Conservation (phyloP, 768 basidiomycete species). For the Neoboletus magnificus region DNA sequence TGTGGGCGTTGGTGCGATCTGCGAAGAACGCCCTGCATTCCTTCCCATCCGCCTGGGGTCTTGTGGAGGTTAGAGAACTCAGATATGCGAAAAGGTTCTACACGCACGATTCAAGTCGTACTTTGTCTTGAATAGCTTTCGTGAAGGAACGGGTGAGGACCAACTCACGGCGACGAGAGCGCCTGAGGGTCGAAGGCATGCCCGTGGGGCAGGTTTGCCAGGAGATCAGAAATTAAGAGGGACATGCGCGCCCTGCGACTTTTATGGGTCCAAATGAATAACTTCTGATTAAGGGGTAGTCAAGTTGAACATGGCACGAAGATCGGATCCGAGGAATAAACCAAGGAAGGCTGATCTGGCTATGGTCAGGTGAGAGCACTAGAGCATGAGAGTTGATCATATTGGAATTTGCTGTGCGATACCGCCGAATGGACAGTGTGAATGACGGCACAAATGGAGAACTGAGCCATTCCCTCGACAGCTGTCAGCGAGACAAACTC, state of each 20-base stretch:
- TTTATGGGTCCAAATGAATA: slow-evolving; percentile 28
- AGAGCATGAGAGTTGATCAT: slow-evolving; percentile 1
- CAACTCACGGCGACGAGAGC: slow-evolving; percentile 45
- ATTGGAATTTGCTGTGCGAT: slow-evolving; percentile 3
- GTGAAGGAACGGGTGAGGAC: slow-evolving; percentile 50
- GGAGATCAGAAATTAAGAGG: slow-evolving; percentile 12
- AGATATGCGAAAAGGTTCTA: not conserved
- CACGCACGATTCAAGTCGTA: slow-evolving; percentile 33
- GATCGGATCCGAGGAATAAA: slow-evolving; percentile 17
- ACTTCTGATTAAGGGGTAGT: slow-evolving; percentile 18
- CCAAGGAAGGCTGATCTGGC: slow-evolving; percentile 4
- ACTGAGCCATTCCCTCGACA: slow-evolving; percentile 14
- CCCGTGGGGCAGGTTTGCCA: slow-evolving; percentile 21
- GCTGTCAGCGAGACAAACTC: slow-evolving; percentile 8
- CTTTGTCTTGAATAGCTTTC: slow-evolving; percentile 43
- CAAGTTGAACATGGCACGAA: slow-evolving; percentile 8
- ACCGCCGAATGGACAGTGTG: slow-evolving; percentile 9
- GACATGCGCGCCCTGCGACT: slow-evolving; percentile 16
- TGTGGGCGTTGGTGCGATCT: slow-evolving; percentile 21
- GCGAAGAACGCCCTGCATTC: slow-evolving; percentile 17
- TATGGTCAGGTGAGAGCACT: slow-evolving; percentile 9
- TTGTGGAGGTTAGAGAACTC: slow-evolving; percentile 10
- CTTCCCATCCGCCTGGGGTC: slow-evolving; percentile 17
- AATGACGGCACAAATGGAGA: slow-evolving; percentile 22
- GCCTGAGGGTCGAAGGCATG: slow-evolving; percentile 44